A percentile compares a stretch with the other conserved stretches of the same genome.
These are phyloP conservation scores for Eucalyptus guilfoylei DNA, from an alignment of 345 rosid species.

Conservation along the genomic window DNA sequence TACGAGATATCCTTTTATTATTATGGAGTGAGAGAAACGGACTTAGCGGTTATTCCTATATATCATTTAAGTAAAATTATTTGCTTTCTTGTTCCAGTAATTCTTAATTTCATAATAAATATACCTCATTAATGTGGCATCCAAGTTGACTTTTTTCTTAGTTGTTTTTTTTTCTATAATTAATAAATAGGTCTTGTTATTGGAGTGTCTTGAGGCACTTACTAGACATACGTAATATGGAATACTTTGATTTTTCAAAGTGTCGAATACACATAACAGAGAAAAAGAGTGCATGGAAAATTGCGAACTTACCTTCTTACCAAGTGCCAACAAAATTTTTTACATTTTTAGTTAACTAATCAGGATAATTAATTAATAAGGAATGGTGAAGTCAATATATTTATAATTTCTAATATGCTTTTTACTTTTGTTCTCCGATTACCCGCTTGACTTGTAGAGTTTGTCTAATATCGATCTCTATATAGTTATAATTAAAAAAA, in stretches of 20 bases:
- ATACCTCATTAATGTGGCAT: not conserved
- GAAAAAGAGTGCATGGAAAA: not conserved
- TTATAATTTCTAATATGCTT: not conserved
- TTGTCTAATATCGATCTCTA: not conserved
- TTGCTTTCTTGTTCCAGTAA: not conserved
- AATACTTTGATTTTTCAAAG: no score
- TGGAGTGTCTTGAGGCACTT: rapidly evolving
- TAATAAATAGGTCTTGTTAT: not conserved
- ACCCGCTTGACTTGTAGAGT: not conserved
- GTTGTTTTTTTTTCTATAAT: not conserved
- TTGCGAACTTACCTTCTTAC: not conserved
- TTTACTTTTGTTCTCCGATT: not conserved
- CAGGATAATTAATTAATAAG: not conserved
- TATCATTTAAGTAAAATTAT: not conserved
- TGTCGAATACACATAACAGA: not conserved
- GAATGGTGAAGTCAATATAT: not conserved
- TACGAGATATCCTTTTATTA: not conserved
- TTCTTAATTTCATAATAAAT: not conserved
- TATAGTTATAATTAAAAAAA: no score
- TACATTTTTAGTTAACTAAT: rapidly evolving
- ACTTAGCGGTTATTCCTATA: not conserved
- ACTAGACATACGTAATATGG: not conserved
- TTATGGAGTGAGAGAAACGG: no score
- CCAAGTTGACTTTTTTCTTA: not conserved
- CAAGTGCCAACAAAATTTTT: not conserved